These are phyloP conservation scores for Lotmaria passim DNA, from an alignment of 208 protist species.

Conservation along the genomic window DNA sequence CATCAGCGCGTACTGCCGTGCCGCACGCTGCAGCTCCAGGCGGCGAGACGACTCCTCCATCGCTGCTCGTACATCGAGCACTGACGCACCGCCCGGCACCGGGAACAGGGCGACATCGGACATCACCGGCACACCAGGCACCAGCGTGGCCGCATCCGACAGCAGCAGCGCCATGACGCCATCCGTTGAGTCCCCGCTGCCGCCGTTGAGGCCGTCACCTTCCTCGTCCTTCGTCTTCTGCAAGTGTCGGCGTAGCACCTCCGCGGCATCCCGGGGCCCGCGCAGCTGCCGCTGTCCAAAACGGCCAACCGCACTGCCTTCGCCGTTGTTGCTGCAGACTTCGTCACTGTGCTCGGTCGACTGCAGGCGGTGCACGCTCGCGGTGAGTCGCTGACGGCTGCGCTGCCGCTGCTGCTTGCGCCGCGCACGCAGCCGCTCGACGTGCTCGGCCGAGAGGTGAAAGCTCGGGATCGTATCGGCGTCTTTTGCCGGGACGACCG, in stretches of 20 bases:
- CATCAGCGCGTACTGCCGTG: slow-evolving; percentile 57
- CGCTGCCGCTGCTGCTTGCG: slow-evolving; percentile 43
- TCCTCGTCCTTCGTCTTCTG: not conserved
- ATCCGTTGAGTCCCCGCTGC: slow-evolving; percentile 4
- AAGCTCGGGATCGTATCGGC: slow-evolving; percentile 61
- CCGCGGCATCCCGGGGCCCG: slow-evolving; percentile 47
- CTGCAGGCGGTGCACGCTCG: slow-evolving; percentile 44
- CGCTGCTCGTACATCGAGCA: slow-evolving; percentile 58
- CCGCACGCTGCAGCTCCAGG: slow-evolving; percentile 70
- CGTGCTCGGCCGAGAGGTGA: slow-evolving; percentile 70
- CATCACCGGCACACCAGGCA: slow-evolving; percentile 24
- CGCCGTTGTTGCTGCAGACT: too few species aligned
- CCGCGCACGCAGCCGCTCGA: slow-evolving; percentile 52
- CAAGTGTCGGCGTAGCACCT: slow-evolving; percentile 37
- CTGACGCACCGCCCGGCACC: slow-evolving; percentile 5
- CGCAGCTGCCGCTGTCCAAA: slow-evolving; percentile 20
- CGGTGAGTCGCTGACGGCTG: slow-evolving; percentile 44
- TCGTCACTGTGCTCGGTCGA: not conserved
- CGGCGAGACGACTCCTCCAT: slow-evolving; percentile 76
- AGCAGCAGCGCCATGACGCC: slow-evolving; percentile 44
- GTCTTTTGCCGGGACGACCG: slow-evolving; percentile 64
- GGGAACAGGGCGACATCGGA: slow-evolving; percentile 35
- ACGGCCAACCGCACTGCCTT: slow-evolving; percentile 22
- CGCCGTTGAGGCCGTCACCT: not conserved
- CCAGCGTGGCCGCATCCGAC: slow-evolving; percentile 21